Evolutionary conservation across 1,139 yeast genomes (phyloP).

Genomic region (Kodamaea fungicola): DNA sequence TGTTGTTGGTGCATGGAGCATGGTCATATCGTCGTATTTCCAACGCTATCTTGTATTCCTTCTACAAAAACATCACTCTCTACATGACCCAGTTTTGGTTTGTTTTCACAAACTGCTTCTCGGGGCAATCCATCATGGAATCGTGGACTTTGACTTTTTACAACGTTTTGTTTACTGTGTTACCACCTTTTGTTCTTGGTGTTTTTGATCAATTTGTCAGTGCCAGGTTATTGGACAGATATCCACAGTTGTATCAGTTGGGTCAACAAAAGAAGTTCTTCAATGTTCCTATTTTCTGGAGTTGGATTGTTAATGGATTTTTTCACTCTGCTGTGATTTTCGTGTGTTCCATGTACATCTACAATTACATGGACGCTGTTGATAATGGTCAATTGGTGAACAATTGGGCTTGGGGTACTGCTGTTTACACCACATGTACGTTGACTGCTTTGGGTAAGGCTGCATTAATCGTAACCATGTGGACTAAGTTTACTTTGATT

Average conservation of each 20-base stretch:
- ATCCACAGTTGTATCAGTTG: constrained; percentile 87
- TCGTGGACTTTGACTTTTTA: constrained; percentile 97
- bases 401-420: constrained; percentile 96
- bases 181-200: constrained; percentile 95
- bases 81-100: constrained; percentile 99
- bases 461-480: constrained; percentile 82
- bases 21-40: constrained; percentile 97
- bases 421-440: constrained; percentile 82
- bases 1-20: constrained; percentile 89
- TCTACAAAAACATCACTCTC: constrained; percentile 90
- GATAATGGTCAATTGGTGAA: constrained; percentile 73
- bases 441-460: constrained; percentile 94
- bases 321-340: constrained; percentile 88
- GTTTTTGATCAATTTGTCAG: constrained; percentile 95
- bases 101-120: constrained; percentile 85
- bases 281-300: constrained; percentile 92
- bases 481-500: constrained; percentile 89
- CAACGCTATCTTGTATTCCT: constrained; percentile 87
- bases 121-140: constrained; percentile 94
- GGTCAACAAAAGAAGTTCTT: constrained; percentile 89
- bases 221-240: constrained; percentile 82
- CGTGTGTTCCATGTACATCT: constrained; percentile 68
- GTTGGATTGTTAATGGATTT: constrained; percentile 95
- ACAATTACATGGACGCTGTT: constrained; percentile 63
- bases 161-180: constrained; percentile 91